These are phyloP conservation scores for Acanthamoeba healyi DNA, from an alignment of 208 protist genomes.

Conservation along the genomic window DNA sequence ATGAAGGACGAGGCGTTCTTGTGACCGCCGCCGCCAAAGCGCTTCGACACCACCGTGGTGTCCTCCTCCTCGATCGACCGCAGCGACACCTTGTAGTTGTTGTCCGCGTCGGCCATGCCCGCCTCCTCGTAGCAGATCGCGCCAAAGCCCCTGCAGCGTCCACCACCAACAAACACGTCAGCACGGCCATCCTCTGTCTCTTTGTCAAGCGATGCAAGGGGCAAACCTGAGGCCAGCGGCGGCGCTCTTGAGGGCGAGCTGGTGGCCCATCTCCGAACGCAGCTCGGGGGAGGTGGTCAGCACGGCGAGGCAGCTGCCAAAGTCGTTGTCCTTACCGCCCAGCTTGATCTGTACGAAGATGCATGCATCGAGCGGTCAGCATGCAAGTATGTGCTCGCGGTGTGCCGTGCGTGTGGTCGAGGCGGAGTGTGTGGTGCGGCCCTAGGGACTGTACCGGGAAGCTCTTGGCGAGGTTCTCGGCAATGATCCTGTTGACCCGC, in stretches of 20 bases:
- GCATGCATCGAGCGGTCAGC: too few species aligned
- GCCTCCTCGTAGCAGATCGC: constrained; percentile 47
- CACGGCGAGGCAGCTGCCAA: constrained; percentile 21
- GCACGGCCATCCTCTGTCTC: neutral
- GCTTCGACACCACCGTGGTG: constrained; percentile 19
- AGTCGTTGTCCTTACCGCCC: constrained; percentile 28
- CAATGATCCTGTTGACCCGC: constrained; percentile 35
- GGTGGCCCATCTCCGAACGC: constrained; percentile 49
- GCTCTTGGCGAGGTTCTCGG: neutral
- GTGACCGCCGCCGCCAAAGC: constrained; percentile 32
- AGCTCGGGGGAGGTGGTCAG: constrained; percentile 23
- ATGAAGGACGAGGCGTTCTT: constrained; percentile 52
- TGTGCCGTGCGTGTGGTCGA: too few species aligned
- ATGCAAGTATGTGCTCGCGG: neutral
- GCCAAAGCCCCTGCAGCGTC: constrained; percentile 1
- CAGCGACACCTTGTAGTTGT: constrained; percentile 33
- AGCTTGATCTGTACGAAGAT: constrained; percentile 23
- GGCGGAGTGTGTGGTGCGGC: too few species aligned
- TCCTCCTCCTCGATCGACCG: constrained; percentile 36
- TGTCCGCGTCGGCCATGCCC: constrained; percentile 27
- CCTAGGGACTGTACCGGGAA: constrained; percentile 9
- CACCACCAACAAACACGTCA: neutral
- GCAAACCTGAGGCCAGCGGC: constrained; percentile 2
- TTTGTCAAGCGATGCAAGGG: too few species aligned
- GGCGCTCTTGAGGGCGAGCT: constrained; percentile 38